Conservation (phyloP, 805 yeast genomes). For the Candida tallmaniae region DNA sequence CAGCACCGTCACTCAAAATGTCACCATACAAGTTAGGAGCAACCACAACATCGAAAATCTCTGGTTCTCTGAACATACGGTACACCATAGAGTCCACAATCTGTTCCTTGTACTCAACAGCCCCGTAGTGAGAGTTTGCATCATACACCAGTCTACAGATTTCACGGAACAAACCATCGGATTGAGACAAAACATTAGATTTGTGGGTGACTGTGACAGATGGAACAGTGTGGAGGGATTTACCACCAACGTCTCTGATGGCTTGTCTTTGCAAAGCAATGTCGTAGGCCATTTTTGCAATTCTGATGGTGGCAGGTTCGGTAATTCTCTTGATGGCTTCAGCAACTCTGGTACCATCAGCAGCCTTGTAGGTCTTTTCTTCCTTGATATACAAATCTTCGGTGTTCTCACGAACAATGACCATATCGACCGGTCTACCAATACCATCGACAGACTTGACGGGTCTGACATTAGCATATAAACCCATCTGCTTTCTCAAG, state of each 20-base stretch:
- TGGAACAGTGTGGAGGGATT: conserved; percentile 43
- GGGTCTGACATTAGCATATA: conserved; percentile 96
- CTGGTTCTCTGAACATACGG: conserved; percentile 98
- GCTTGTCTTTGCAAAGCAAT: conserved; percentile 89
- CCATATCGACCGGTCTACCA: conserved; percentile 92
- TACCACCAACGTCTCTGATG: conserved; percentile 52
- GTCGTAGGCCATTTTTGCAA: conserved; percentile 87
- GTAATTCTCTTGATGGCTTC: conserved; percentile 97
- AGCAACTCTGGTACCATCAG: conserved; percentile 85
- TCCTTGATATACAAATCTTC: conserved; percentile 96
- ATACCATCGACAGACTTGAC: conserved; percentile 87
- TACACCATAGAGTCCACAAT: conserved; percentile 99
- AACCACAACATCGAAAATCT: conserved; percentile 93
- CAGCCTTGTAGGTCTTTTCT: conserved; percentile 68
- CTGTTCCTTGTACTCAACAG: conserved; percentile 81
- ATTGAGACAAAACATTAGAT: conserved; percentile 86
- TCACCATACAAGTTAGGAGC: conserved; percentile 99
- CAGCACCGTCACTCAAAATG: conserved; percentile 95
- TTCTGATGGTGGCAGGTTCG: conserved; percentile 78
- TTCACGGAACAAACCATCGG: conserved; percentile 97
- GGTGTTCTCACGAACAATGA: conserved; percentile 97
- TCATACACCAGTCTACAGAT: conserved; percentile 60
- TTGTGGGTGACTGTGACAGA: conserved; percentile 91
- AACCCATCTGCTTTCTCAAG: conserved; percentile 89
- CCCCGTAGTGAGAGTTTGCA: conserved; percentile 52